Evolutionary conservation across 2,329 filamentous ascomycete species (phyloP).

Genomic region (Xylariaceae sp.): DNA sequence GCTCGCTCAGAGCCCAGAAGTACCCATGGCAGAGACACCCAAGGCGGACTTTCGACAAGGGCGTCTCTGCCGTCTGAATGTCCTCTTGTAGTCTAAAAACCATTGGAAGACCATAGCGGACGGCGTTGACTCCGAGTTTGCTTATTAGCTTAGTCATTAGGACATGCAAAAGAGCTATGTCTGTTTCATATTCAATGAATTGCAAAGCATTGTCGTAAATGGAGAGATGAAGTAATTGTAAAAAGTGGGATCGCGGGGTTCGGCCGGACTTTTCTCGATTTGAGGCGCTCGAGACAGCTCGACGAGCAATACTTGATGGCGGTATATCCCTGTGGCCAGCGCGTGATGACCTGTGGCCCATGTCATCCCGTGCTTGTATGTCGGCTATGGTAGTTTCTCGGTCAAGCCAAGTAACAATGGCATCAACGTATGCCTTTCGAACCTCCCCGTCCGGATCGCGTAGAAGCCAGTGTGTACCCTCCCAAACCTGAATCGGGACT

Average conservation of each 20-base stretch:
- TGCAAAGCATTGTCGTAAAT: constrained; percentile 88
- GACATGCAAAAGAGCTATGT: constrained; percentile 76
- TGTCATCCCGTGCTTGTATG: constrained; percentile 62
- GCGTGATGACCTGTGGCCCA: constrained; percentile 47
- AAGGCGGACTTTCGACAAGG: constrained; percentile 74
- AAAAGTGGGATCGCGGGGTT: constrained; percentile 67
- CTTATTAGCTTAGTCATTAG: constrained; percentile 74
- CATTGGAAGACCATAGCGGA: constrained; percentile 81
- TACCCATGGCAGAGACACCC: constrained; percentile 89
- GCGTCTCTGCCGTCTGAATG: constrained; percentile 66
- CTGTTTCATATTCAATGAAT: constrained; percentile 69
- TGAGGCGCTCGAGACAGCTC: constrained; percentile 71
- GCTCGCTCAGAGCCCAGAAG: constrained; percentile 77
- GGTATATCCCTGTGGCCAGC: constrained; percentile 46
- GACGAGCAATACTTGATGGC: constrained; percentile 53
- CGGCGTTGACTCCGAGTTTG: constrained; percentile 80
- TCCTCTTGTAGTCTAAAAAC: constrained; percentile 86
- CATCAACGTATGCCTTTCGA: constrained; percentile 82
- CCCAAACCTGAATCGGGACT: constrained; percentile 84
- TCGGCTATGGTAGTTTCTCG: constrained; percentile 74
- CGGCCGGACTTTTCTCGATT: constrained; percentile 59
- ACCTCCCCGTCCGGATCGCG: constrained; percentile 78
- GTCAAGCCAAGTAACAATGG: constrained; percentile 80
- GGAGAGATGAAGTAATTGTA: constrained; percentile 80
- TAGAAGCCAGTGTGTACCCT: constrained; percentile 93